Percentiles rank a stretch among this genome's conserved stretches.
These are phyloP conservation scores for Macrolepiota fuliginosa DNA, from an alignment of 768 basidiomycete genomes.

Conservation along the genomic window DNA sequence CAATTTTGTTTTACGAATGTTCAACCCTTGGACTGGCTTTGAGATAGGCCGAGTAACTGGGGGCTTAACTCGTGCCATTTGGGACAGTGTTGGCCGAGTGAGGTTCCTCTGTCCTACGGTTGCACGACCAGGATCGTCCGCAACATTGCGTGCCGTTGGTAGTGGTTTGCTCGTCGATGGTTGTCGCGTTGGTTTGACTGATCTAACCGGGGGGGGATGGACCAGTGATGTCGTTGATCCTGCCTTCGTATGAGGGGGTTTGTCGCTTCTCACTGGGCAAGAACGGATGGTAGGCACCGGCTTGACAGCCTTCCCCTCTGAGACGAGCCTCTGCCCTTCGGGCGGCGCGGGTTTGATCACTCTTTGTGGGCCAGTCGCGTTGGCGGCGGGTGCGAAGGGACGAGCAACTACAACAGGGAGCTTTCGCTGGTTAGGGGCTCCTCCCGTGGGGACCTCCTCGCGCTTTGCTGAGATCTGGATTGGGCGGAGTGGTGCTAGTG, in stretches of 20 bases:
- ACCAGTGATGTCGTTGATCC: neutral
- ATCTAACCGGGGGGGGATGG: slow-evolving; percentile 1
- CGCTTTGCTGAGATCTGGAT: neutral
- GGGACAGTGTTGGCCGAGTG: slow-evolving; percentile 26
- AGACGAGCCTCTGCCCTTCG: neutral
- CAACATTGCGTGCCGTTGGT: neutral
- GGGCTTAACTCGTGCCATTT: slow-evolving; percentile 24
- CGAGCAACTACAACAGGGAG: neutral
- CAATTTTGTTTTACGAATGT: neutral
- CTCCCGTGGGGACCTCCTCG: neutral
- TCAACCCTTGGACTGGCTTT: slow-evolving; percentile 16
- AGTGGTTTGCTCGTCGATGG: neutral
- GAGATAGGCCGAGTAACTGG: slow-evolving; percentile 9
- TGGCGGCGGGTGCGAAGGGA: neutral
- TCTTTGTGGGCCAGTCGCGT: slow-evolving; percentile 4
- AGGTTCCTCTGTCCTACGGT: slow-evolving; percentile 11
- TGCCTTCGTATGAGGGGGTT: neutral
- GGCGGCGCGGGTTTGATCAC: neutral
- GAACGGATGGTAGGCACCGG: no score
- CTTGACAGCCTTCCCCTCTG: neutral
- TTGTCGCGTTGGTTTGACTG: neutral
- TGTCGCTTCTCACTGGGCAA: neutral
- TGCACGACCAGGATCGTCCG: neutral
- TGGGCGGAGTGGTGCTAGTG: neutral
- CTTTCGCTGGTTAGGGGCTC: neutral